phyloP scores from a whole-genome alignment of 768 basidiomycete genomes.

The Trametes elegans region DNA sequence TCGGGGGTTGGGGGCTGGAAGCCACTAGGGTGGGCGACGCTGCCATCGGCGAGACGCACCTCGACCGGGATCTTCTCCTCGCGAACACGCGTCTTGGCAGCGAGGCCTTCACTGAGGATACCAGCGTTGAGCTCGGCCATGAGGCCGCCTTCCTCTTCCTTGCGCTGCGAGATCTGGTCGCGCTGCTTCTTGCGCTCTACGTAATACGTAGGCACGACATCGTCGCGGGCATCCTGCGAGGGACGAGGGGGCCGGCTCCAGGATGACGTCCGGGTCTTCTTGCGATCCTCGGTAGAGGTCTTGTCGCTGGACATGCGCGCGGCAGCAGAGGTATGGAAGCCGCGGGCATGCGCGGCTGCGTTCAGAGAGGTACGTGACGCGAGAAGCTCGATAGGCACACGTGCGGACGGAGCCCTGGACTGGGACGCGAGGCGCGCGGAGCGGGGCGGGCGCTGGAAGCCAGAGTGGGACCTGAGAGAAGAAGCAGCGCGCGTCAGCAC shows the following conservation, averaged over 20 bases:
- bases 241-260: constrained; percentile 27
- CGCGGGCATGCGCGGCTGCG: constrained; percentile 1
- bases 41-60: constrained; percentile 37
- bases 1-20: constrained; percentile 44
- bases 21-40: constrained; percentile 40
- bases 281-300: constrained; percentile 17
- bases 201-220: constrained; percentile 29
- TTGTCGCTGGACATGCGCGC: constrained; percentile 2
- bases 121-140: constrained; percentile 31
- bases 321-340: constrained; percentile 17
- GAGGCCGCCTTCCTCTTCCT: constrained; percentile 28
- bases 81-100: constrained; percentile 25
- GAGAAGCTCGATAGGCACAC: constrained; percentile 8
- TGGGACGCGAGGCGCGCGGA: constrained; percentile 15
- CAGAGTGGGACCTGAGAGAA: constrained; percentile 35
- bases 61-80: constrained; percentile 44
- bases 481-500: too few species aligned
- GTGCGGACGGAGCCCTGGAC: background rate
- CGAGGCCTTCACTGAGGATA: constrained; percentile 29
- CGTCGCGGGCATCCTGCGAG: constrained; percentile 29
- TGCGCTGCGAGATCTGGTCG: constrained; percentile 26
- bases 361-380: background rate
- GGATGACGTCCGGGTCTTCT: constrained; percentile 21
- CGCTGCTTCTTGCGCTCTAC: constrained; percentile 29
- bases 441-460: constrained; percentile 39